Conservation (phyloP, 1,284 basidiomycete species). For the Boletus semigastroideus region DNA sequence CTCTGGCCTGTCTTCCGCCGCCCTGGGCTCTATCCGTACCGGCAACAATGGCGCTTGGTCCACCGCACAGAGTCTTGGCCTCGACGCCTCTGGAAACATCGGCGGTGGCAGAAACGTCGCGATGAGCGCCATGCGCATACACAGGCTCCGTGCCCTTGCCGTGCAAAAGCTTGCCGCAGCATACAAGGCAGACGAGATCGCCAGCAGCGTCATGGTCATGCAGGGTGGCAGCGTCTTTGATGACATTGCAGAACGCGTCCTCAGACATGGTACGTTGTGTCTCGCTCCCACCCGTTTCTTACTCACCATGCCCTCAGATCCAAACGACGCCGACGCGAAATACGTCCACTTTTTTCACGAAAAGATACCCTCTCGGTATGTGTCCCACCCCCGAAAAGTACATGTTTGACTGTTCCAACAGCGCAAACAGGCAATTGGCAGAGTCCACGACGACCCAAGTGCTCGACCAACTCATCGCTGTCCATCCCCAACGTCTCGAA, state of each 20-base stretch:
- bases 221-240: conserved; percentile 86
- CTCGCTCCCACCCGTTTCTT: not conserved
- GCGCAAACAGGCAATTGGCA: conserved; percentile 63
- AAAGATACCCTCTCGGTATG: conserved; percentile 82
- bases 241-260: conserved; percentile 78
- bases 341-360: conserved; percentile 90
- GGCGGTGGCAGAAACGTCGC: conserved; percentile 64
- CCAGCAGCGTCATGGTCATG: conserved; percentile 87
- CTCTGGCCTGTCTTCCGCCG: conserved; percentile 71
- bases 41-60: conserved; percentile 51
- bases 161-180: conserved; percentile 81
- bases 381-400: conserved; percentile 13
- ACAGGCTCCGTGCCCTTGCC: conserved; percentile 70
- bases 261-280: conserved; percentile 55
- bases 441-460: conserved; percentile 73
- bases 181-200: conserved; percentile 81
- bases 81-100: conserved; percentile 47
- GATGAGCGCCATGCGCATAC: conserved; percentile 81
- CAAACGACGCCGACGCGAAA: conserved; percentile 70
- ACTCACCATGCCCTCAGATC: conserved; percentile 46
- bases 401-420: conserved; percentile 21
- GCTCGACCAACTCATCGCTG: conserved; percentile 71
- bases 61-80: conserved; percentile 56
- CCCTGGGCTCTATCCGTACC: conserved; percentile 61
- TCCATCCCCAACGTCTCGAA: conserved; percentile 70